Evolutionary conservation across 2,329 filamentous ascomycete genomes (phyloP), one percentile per base, ranked within the genome.

Genomic region (Hymenoscyphus linearis): DNA sequence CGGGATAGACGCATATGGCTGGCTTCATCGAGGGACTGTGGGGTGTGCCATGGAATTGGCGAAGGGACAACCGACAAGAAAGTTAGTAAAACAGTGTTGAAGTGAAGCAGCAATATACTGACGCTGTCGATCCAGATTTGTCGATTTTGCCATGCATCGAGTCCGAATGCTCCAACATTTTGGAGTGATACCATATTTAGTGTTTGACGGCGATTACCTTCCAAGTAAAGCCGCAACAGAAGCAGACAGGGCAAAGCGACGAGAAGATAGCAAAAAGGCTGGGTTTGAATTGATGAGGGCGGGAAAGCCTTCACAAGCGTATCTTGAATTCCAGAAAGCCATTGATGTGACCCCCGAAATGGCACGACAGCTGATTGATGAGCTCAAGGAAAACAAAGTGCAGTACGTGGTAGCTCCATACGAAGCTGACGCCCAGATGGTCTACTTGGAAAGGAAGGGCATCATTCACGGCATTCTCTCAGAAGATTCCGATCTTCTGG

Each of bases 1-100:
- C 54, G 96, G 90, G n/a, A 87, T 99, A 37, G 95, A 99, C 75
- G 93, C 90, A 61, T 99, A 99, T 81, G 95, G 93, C 74, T 99
- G 96, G 95, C 86, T 99, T 60, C 95, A 99, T 76, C 88, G 95
- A 68, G 96, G 93, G 59, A 92, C 92, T 54, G 87, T 96, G 66
- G 85, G 90, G 56, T 98, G 93, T 78, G 91, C 93, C 65, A 85
- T 95, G 70, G 95, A 98, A 70, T 83, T 99, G 65, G 95, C 92
- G 37, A 83, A 93, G 70, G 91, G 85, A 70, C 95, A 91, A 74
- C 92, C 91, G 14, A 98, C 93, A 0, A 87, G 85, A 59, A 96
- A 91, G 90, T 96, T 80, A 72, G 84, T 76, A 16, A 44, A 36
- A n/a, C 53, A 18, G 14, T 22, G 3, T 53, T 50, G 25, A 31